phyloP scores from a whole-genome alignment of 2,329 filamentous ascomycete genomes.

The Didymella pomorum region DNA sequence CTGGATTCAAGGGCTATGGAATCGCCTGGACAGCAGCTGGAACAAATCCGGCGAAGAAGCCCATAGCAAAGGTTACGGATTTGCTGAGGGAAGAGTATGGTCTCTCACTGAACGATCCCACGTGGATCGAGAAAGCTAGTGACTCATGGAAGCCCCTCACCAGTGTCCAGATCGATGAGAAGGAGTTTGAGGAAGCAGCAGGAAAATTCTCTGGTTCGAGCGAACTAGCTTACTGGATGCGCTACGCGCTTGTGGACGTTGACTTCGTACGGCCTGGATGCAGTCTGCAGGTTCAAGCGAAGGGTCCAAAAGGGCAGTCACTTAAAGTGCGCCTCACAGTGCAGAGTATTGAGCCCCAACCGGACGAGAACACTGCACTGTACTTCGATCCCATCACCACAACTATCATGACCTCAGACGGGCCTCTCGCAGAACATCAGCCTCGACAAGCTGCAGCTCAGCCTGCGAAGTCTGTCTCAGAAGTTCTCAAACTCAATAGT shows the following conservation, averaged over 20 bases:
- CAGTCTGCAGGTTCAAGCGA: slow-evolving; percentile 67
- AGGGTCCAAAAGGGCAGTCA: slow-evolving; percentile 59
- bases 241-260: slow-evolving; percentile 59
- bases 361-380: slow-evolving; percentile 36
- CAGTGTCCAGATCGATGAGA: slow-evolving; percentile 38
- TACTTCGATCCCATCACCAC: slow-evolving; percentile 43
- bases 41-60: slow-evolving; percentile 50
- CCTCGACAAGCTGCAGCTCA: slow-evolving; percentile 5
- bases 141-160: slow-evolving; percentile 40
- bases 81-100: slow-evolving; percentile 75
- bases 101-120: slow-evolving; percentile 65
- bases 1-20: slow-evolving; percentile 60
- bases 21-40: slow-evolving; percentile 68
- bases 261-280: slow-evolving; percentile 76
- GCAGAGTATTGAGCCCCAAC: slow-evolving; percentile 59
- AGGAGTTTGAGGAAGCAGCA: slow-evolving; percentile 28
- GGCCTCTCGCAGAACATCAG: slow-evolving; percentile 15
- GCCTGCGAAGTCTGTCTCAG: slow-evolving; percentile 21
- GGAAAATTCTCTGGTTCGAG: slow-evolving; percentile 36
- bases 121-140: slow-evolving; percentile 66
- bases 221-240: slow-evolving; percentile 43
- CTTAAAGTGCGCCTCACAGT: slow-evolving; percentile 65
- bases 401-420: slow-evolving; percentile 30
- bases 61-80: slow-evolving; percentile 69
- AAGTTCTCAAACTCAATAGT: slow-evolving; percentile 42